These are phyloP conservation scores for Xylaria curta DNA, from an alignment of 495 filamentous ascomycete genomes.

Conservation along the genomic window DNA sequence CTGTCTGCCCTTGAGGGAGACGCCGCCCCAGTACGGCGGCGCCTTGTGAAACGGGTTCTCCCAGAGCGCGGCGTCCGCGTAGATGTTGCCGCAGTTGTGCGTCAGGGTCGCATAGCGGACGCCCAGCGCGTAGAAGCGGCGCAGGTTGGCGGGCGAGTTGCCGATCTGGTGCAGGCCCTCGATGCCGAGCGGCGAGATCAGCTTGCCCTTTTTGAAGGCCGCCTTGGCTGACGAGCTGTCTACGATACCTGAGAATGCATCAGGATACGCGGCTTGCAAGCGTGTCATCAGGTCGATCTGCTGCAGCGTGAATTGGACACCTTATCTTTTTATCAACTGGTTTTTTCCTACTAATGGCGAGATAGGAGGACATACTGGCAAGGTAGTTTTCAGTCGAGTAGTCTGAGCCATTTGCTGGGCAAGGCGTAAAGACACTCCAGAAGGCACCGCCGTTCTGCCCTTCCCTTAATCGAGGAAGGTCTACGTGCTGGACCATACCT, in stretches of 20 bases:
- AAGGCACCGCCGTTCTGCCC: conserved; percentile 78
- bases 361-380: conserved; percentile 38
- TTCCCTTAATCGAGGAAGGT: conserved; percentile 68
- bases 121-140: conserved; percentile 77
- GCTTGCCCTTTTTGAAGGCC: conserved; percentile 63
- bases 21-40: conserved; percentile 62
- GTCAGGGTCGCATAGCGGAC: conserved; percentile 90
- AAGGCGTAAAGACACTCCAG: conserved; percentile 87
- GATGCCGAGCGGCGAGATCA: conserved; percentile 75
- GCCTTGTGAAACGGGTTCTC: conserved; percentile 54
- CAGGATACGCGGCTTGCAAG: conserved; percentile 69
- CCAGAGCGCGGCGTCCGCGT: conserved; percentile 80
- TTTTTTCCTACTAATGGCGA: neutral
- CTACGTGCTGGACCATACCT: conserved; percentile 73
- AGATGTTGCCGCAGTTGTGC: conserved; percentile 92
- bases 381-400: conserved; percentile 76
- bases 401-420: conserved; percentile 72
- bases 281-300: conserved; percentile 84
- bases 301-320: conserved; percentile 73
- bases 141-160: conserved; percentile 78
- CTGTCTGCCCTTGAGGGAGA: conserved; percentile 70
- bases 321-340: conserved; percentile 19
- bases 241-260: conserved; percentile 67
- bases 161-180: conserved; percentile 97
- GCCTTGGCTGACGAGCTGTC: conserved; percentile 64